These are phyloP conservation scores for Fagus crenata DNA, from an alignment of 306 rosid genomes.

Conservation along the genomic window DNA sequence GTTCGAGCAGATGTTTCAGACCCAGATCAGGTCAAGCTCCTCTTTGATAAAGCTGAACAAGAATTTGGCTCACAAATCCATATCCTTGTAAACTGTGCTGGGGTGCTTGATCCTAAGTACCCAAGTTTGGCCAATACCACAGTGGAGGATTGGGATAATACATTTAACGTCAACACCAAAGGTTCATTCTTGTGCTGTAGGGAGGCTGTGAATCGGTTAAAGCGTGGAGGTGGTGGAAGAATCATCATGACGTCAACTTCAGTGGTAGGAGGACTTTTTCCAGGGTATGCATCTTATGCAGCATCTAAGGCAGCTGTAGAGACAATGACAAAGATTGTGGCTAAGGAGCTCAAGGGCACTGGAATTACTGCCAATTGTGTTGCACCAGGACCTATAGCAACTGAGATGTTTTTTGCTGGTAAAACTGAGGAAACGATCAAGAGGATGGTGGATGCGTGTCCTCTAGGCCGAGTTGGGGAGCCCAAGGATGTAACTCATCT, in stretches of 20 bases:
- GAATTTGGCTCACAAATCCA: constrained; percentile 30
- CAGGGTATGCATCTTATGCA: constrained; percentile 40
- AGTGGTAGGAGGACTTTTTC: constrained; percentile 16
- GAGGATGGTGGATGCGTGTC: constrained; percentile 31
- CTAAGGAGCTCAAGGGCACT: constrained; percentile 49
- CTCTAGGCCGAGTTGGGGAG: constrained; percentile 46
- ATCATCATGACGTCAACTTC: constrained; percentile 39
- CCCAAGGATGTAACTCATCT: constrained; percentile 37
- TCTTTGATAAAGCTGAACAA: constrained; percentile 41
- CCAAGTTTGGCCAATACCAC: constrained; percentile 35
- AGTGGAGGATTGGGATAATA: constrained; percentile 39
- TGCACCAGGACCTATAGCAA: constrained; percentile 51
- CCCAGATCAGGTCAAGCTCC: constrained; percentile 37
- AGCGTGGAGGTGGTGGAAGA: constrained; percentile 40
- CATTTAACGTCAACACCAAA: constrained; percentile 41
- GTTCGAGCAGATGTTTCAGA: constrained; percentile 42
- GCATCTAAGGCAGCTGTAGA: constrained; percentile 57
- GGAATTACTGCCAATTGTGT: constrained; percentile 46
- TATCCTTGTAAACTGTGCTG: constrained; percentile 44
- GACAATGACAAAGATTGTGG: constrained; percentile 42
- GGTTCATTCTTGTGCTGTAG: constrained; percentile 38
- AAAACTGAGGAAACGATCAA: constrained; percentile 39
- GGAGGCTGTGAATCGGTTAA: constrained; percentile 39
- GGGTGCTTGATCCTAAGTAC: constrained; percentile 35
- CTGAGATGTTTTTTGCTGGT: constrained; percentile 43